Evolutionary conservation across 2,329 filamentous ascomycete species (phyloP), one percentile per base, ranked within the genome.

Genomic region (Purpureocillium lavendulum): DNA sequence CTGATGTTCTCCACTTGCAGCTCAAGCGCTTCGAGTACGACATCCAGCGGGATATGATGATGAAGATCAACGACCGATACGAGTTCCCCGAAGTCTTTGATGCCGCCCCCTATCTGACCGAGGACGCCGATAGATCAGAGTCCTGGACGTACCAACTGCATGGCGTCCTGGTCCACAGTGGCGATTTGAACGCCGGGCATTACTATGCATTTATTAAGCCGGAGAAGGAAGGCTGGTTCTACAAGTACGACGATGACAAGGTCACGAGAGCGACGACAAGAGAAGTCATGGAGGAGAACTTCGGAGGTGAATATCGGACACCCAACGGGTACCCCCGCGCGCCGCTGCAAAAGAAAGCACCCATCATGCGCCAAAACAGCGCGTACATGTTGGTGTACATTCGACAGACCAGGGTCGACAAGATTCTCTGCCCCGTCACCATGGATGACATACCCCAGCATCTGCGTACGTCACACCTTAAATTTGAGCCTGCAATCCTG

Each of bases 311-410:
- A 55, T 94, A 88, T 56, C 69, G 65, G 21, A 61, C 67, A 6
- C 61, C 70, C 2, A 70, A 70, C 39, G 67, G 69, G 9, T 62
- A 64, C 32, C 50, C 65, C 11, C 69, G 70, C n/a, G 55, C 65
- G 3, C 59, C 65, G 3, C 52, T 65, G n/a, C 67, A 71, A 36
- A 79, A 76, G 58, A 74, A 75, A 55, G 61, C 67, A 4, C 75
- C 77, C 2, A 60, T 78, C 51, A 73, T 82, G 64, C 72, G 79
- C 39, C 76, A 80, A 44, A 82, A 80, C 62, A 98, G 89, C 59
- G 94, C 92, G 5, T 98, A 98, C 70, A 98, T 98, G 92, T 66
- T 98, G 70, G 94, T 98, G 2, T 98, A 98, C 57, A 87, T 98
- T 48, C 82, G 92, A 34, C 86, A 95, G 58, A 84, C 82, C 38